Evolutionary conservation across 176 grass and related monocot species (phyloP), one percentile per base, ranked within the genome.

Genomic region (Elymus sibiricus): DNA sequence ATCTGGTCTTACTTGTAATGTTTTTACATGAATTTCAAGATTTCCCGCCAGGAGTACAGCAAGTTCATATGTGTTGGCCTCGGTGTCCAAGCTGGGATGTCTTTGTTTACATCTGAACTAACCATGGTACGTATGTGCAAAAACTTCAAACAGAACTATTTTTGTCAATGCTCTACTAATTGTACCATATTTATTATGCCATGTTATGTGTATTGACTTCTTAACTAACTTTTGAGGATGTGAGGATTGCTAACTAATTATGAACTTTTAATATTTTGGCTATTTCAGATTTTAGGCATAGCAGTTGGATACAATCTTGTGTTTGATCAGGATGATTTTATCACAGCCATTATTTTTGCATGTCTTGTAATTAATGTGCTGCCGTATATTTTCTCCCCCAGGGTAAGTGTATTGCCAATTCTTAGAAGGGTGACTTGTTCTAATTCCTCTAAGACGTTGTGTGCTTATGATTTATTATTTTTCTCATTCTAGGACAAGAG

Each of bases 251-350:
- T 4, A 69, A 13, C 27, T 88, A 53, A 53, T 53, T 79, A 1
- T 79, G 40, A 70, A 38, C 3, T 46, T 35, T 12, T 64, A 72
- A 64, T 47, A 73, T 44, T 5, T 62, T 47, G 26, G 4, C 5
- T 75, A 59, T 91, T 89, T 82, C 65, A 98, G 93, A 88, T 95
- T 80, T 82, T 90, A 72, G 95, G 95, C 19, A 35, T 92, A 53
- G 83, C 91, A 74, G 73, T 92, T 26, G 93, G 89, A 49, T 90
- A 95, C 58, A 95, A 87, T 58, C 74, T 92, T 61, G 61, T 98
- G 13, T 83, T 90, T 68, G 86, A 87, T 35, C n/a, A 46, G 9
- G 69, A 80, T 27, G 69, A 95, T 84, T 69, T 93, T 29, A 60
- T 90, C 55, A 61, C 67, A n/a, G 86, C 74, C 39, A 74, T 93